Evolutionary conservation across 176 grass and related monocot genomes (phyloP).

Genomic region (Oryza meyeriana): DNA sequence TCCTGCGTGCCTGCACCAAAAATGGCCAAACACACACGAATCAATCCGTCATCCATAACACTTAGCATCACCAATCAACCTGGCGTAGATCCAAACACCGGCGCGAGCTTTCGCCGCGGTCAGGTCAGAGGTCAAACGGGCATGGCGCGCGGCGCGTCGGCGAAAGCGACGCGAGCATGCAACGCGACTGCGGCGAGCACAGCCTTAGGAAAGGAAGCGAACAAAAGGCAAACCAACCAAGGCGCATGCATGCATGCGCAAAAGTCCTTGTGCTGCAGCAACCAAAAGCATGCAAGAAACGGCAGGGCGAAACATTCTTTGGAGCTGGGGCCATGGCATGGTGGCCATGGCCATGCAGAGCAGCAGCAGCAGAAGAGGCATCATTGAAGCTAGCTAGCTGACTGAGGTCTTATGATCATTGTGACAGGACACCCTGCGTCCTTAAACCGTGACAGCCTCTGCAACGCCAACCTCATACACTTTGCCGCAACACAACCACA

Average conservation of each 20-base stretch:
- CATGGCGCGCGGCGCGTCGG: background rate
- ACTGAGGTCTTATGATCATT: slow-evolving; percentile 51
- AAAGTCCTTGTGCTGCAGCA: slow-evolving; percentile 21
- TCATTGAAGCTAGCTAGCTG: slow-evolving; percentile 47
- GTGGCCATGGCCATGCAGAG: slow-evolving; percentile 6
- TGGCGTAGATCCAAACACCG: no score
- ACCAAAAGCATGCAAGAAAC: slow-evolving; percentile 60
- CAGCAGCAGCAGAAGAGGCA: slow-evolving; percentile 25
- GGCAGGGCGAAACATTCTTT: slow-evolving; percentile 63
- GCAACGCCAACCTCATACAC: slow-evolving; percentile 5
- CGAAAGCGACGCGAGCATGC: slow-evolving; percentile 36
- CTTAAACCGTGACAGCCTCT: slow-evolving; percentile 54
- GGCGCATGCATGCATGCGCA: slow-evolving; percentile 38
- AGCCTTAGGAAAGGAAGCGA: slow-evolving; percentile 71
- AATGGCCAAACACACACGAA: background rate
- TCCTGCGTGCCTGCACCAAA: slow-evolving; percentile 72
- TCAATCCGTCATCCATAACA: no score
- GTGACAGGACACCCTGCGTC: slow-evolving; percentile 65
- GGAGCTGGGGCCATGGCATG: slow-evolving; percentile 9
- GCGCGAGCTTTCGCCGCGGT: background rate
- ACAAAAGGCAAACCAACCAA: background rate
- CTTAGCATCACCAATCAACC: no score
- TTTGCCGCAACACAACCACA: background rate
- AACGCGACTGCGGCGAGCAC: slow-evolving; percentile 20
- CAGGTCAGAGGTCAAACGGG: slow-evolving; percentile 24